phyloP scores from a whole-genome alignment of 768 basidiomycete genomes.

The Leccinum incarnatum region DNA sequence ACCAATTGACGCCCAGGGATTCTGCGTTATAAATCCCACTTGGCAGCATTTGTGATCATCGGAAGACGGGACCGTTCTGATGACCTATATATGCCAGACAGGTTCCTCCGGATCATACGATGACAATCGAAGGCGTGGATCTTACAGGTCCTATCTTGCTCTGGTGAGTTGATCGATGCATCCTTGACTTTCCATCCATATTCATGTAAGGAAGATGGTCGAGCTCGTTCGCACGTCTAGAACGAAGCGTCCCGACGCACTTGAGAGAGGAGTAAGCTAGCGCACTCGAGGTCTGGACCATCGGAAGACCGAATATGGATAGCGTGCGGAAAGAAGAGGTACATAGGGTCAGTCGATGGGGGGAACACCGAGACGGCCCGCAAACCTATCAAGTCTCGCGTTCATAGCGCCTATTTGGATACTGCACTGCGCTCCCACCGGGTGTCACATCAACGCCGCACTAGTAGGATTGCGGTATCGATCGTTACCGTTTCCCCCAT shows the following conservation, averaged over 20 bases:
- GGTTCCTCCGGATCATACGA: conserved; percentile 6
- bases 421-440: conserved; percentile 5
- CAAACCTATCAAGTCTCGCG: neutral
- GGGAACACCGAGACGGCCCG: neutral
- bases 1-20: too few relatives aligned
- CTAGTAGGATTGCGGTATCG: conserved; percentile 3
- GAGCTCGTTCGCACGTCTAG: conserved; percentile 2
- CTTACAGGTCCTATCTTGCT: conserved; percentile 3
- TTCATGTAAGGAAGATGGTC: neutral
- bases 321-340: neutral
- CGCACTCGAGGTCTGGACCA: neutral
- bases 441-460: conserved; percentile 1
- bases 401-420: conserved; percentile 16
- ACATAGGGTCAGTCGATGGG: neutral
- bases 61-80: neutral
- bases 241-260: neutral
- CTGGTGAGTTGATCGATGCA: neutral
- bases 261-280: neutral
- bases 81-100: neutral
- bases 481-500: neutral
- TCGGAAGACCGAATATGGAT: neutral
- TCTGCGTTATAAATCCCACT: neutral
- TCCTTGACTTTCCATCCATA: neutral
- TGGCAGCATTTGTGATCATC: too few relatives aligned
- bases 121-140: conserved; percentile 10